Conservation (phyloP, 2,329 filamentous ascomycete genomes). For the Rhynchosporium agropyri region DNA sequence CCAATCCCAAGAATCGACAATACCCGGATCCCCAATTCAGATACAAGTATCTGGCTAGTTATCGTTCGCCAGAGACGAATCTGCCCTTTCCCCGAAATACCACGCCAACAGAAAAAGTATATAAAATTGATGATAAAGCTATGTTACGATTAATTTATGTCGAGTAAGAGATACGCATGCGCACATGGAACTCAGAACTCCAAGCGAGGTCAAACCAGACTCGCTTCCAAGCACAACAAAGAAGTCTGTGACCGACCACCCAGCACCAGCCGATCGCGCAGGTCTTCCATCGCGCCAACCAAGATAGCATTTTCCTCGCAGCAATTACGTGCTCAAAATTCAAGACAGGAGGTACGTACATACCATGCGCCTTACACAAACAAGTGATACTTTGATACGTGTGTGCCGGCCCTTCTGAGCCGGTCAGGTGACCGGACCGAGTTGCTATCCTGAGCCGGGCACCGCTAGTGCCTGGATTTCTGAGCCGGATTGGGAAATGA, state of each 20-base stretch:
- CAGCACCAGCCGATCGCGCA: too few species aligned
- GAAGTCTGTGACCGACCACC: not conserved
- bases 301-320: not conserved
- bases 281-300: not conserved
- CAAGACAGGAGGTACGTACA: not conserved
- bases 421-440: conserved; percentile 9
- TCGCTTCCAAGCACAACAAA: not conserved
- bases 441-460: not conserved
- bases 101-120: too few species aligned
- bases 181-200: not conserved
- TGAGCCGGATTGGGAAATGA: not conserved
- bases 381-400: not conserved
- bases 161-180: too few species aligned
- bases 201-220: not conserved
- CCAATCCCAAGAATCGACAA: too few species aligned
- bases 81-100: too few species aligned
- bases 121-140: too few species aligned
- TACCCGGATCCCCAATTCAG: too few species aligned
- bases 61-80: too few species aligned
- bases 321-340: conserved; percentile 6
- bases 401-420: not conserved
- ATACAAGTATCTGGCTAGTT: too few species aligned
- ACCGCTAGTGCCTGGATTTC: conserved; percentile 1
- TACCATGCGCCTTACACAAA: conserved; percentile 12
- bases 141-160: too few species aligned